These are phyloP conservation scores for Candida xyloterini DNA, from an alignment of 805 yeast genomes.

Conservation along the genomic window DNA sequence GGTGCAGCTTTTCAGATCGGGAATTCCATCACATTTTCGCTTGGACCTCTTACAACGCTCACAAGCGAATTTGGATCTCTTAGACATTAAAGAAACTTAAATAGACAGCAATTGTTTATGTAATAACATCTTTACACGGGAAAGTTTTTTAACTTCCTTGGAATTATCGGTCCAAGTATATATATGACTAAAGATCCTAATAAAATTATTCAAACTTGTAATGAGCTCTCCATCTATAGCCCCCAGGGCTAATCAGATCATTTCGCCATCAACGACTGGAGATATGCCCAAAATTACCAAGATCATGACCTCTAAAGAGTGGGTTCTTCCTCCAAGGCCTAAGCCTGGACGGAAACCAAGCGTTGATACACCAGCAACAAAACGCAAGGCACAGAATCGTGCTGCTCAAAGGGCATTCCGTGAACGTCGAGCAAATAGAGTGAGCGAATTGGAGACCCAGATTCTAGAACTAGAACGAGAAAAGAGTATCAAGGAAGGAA, in stretches of 20 bases:
- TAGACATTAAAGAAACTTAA: constrained; percentile 1
- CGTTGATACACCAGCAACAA: constrained; percentile 74
- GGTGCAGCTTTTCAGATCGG: constrained; percentile 20
- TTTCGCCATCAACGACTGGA: constrained; percentile 15
- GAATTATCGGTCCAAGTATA: constrained; percentile 10
- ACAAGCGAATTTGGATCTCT: constrained; percentile 19
- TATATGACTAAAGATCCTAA: constrained; percentile 4
- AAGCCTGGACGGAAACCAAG: constrained; percentile 51
- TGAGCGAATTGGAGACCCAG: constrained; percentile 72
- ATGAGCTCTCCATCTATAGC: constrained; percentile 26
- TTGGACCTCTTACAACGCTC: constrained; percentile 22
- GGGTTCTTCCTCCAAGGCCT: constrained; percentile 62
- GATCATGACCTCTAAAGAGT: constrained; percentile 56
- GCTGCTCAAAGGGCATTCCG: constrained; percentile 94
- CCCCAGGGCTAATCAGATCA: constrained; percentile 21
- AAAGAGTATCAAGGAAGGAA: constrained; percentile 56
- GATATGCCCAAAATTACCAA: constrained; percentile 36
- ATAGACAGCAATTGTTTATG: background rate
- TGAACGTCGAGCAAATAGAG: constrained; percentile 79
- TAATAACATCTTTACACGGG: constrained; percentile 7
- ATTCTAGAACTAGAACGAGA: constrained; percentile 66
- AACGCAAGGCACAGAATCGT: constrained; percentile 85
- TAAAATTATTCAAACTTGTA: constrained; percentile 2
- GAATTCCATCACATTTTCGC: constrained; percentile 25
- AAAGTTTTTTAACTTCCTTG: background rate